Evolutionary conservation across 176 grass and related monocot genomes (phyloP).

Genomic region (Leersia perrieri): DNA sequence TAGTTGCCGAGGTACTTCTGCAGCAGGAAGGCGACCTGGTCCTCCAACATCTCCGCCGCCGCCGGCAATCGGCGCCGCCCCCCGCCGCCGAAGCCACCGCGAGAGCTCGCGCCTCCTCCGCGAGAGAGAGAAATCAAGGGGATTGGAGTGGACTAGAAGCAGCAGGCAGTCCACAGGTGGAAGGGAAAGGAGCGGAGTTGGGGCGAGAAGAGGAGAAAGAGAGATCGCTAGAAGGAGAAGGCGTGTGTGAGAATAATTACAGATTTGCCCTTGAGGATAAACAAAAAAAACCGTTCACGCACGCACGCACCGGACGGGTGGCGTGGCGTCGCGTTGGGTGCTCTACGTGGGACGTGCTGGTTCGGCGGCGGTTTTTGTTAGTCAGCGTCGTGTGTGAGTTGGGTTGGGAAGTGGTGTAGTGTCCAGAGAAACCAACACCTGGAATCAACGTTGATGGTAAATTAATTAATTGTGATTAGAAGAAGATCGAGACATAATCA

Average conservation of each 20-base stretch:
- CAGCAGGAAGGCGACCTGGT: slow-evolving; percentile 83
- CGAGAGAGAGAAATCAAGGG: slow-evolving; percentile 12
- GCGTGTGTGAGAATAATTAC: background rate
- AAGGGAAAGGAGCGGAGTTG: background rate
- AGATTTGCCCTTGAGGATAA: slow-evolving; percentile 23
- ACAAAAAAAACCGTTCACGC: too few relatives aligned
- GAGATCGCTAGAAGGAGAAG: slow-evolving; percentile 46
- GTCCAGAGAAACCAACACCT: slow-evolving; percentile 12
- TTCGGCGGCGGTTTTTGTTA: background rate
- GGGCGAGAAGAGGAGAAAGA: background rate
- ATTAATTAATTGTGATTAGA: background rate
- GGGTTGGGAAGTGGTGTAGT: background rate
- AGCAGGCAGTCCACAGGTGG: background rate
- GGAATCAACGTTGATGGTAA: background rate
- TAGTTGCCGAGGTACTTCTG: slow-evolving; percentile 98
- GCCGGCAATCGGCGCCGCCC: slow-evolving; percentile 47
- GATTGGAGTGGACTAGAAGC: slow-evolving; percentile 5
- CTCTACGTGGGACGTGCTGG: background rate
- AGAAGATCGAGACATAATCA: background rate
- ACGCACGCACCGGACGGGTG: background rate
- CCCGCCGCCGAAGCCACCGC: slow-evolving; percentile 27
- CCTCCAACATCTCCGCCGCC: slow-evolving; percentile 82
- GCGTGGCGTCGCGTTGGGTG: background rate
- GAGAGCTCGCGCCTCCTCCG: slow-evolving; percentile 19
- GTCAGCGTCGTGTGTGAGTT: too few relatives aligned